Conservation (phyloP, 306 rosid genomes). For the Dalbergia oliveri region DNA sequence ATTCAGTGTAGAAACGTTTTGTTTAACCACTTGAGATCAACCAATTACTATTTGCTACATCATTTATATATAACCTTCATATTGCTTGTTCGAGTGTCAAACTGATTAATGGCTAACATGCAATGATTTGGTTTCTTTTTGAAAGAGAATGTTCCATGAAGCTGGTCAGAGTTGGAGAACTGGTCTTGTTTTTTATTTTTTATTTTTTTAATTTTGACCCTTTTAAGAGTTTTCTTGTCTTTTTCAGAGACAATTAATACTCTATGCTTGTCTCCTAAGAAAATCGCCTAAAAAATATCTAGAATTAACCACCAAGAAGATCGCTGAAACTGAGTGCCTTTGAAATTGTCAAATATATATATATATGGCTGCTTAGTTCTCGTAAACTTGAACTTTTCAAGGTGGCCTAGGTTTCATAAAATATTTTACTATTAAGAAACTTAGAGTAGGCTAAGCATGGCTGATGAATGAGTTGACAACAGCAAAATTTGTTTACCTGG, state of each 20-base stretch:
- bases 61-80: background rate
- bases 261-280: conserved; percentile 14
- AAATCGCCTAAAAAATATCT: background rate
- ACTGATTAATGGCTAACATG: background rate
- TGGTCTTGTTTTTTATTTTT: background rate
- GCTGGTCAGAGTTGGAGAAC: conserved; percentile 1
- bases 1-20: background rate
- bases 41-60: conserved; percentile 20
- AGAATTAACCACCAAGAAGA: background rate
- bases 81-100: background rate
- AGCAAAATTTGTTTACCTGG: background rate
- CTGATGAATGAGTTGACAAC: background rate
- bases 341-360: conserved; percentile 5
- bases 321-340: background rate
- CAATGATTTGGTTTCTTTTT: background rate
- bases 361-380: background rate
- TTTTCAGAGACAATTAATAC: background rate
- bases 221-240: background rate
- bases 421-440: background rate
- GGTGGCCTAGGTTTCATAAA: background rate
- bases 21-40: background rate
- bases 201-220: background rate
- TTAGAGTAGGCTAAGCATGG: background rate
- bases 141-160: conserved; percentile 30
- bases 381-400: background rate